Base-by-base conservation (phyloP, 2,329 filamentous ascomycete species). In the Incumbomyces lentus region DNA sequence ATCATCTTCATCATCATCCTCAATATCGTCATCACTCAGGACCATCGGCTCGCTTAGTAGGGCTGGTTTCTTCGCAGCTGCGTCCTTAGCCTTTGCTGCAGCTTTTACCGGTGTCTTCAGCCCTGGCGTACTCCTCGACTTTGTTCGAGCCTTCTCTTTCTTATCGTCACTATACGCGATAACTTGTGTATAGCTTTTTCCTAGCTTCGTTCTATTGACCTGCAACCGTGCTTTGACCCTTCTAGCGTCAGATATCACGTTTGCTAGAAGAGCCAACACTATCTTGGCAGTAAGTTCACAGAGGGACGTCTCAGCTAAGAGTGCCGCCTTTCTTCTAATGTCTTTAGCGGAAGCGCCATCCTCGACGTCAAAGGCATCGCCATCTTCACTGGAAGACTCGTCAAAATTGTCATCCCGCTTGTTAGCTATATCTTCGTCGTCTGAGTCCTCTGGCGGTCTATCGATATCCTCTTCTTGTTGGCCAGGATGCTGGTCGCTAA, bases 231-330 rank as follows among this genome's bases (percentile, higher is more conserved):
- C 77, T 52, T 78, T 76, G 31, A 94, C 73, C 77, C 78, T 26
- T 78, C 80, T 7, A 74, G 74, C 76, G 68, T 10, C 74, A 67
- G 6, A 77, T 42, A 95, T 71, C 34, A 88, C 79, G 44, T 79
- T 80, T 16, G 81, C 86, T 8, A 84, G 71, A 17, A 94, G 80
- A 11, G 82, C 84, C 35, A 94, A 76, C 32, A 95, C 84, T 36
- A 94, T 78, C 61, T 92, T 93, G 52, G 81, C 83, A 0, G 89
- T 82, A 19, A 95, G 72, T 57, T 90, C 84, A 64, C 90, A 96
- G 1, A 96, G 75, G 16, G 81, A 78, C 60, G 90, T 84, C 64
- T 96, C 92, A 0, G 87, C 81, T 49, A 89, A 74, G 30, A 95
- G 74, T 47, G 81, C 78, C 33, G 76, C 74, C 40, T 81, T 74